Base-by-base conservation (phyloP, 2,329 filamentous ascomycete species). In the Ophiostoma montium region DNA sequence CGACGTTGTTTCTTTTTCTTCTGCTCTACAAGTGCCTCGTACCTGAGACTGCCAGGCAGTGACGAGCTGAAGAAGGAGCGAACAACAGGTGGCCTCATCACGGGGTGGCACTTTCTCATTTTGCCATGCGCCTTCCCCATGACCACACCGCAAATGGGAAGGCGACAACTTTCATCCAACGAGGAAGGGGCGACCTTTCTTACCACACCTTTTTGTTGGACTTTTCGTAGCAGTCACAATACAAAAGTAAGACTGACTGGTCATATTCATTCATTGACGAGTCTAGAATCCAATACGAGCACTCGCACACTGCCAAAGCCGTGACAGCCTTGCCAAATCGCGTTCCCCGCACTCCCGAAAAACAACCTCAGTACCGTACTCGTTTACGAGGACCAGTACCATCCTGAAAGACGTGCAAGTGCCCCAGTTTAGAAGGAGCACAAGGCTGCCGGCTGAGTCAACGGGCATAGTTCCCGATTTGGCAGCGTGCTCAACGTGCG, bases 401-500 rank as follows among this genome's bases (percentile, higher is more conserved):
- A 27, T 35, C 12, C 15, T 21, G 9, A 21, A 19, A 39, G 18
- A 41, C 13, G 36, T 15, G 18, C 8, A 13, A 15, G 27, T 30
- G 10, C n/a, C 21, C 8, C 27, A 15, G 3, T 4, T 42, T n/a
- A n/a, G 23, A 45, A 39, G 10, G 19, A 42, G 39, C 31, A 47
- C 43, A 36, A 49, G 47, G 46, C 46, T 46, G 38, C 42, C 50
- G 41, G 27, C 31, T 52, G 43, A 52, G 35, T 49, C 50, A 52
- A 41, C 35, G 31, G 45, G 19, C 10, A n/a, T 36, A 39, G 12
- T 5, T 27, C 23, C 35, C 27, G 31, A 43, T 19, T 16, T 30
- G 39, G 39, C 9, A 11, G 30, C 11, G n/a, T 16, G 32, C 32
- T 23, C 21, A 23, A n/a, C 8, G n/a, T 23, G 16, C 21, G 18